Evolutionary conservation across 2,329 filamentous ascomycete species (phyloP), one percentile per base, ranked within the genome.

Genomic region (Nemania sp.): DNA sequence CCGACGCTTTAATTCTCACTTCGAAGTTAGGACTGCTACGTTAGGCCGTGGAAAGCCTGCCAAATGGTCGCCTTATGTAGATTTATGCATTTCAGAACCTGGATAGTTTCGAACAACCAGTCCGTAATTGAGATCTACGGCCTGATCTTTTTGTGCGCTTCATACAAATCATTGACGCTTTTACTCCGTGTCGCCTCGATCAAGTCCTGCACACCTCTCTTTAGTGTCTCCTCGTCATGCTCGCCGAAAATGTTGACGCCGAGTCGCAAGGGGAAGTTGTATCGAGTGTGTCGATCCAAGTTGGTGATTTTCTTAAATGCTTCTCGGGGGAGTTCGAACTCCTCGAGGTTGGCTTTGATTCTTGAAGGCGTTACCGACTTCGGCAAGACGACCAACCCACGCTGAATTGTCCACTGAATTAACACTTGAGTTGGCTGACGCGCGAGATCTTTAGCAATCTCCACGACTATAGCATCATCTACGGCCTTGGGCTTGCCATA

Each of bases 311-410:
- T 77, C 51, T 80, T 77, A 53, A 82, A 77, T 8, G 77, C 79
- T 32, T 80, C 79, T 32, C 77, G 29, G 5, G 71, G 66, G 7
- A 72, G 60, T 32, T 72, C 67, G 53, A 70, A 70, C 24, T 62
- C 59, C 38, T 78, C 73, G 65, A 85, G 80, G 61, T 87, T 87
- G 51, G 80, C 79, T 60, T 80, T 79, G 61, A 88, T 87, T 38
- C 86, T 79, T 13, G 80, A 79, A 1, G 84, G 80, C 0, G 85
- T 88, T 2, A 87, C 85, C 55, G 82, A 85, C 77, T 88, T 88
- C 18, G 86, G 84, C 45, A 88, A 75, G 7, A 86, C 85, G 7
- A 85, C 80, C 0, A 83, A 86, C 1, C 86, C 85, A 27, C 86
- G 80, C 73, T 87, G 83, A 8, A 88, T 79, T 13, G 82, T 84